Percentiles rank a stretch among this genome's conserved stretches.
These are phyloP conservation scores for Pulveroboletus sp. DNA, from an alignment of 768 basidiomycete genomes.

Conservation along the genomic window DNA sequence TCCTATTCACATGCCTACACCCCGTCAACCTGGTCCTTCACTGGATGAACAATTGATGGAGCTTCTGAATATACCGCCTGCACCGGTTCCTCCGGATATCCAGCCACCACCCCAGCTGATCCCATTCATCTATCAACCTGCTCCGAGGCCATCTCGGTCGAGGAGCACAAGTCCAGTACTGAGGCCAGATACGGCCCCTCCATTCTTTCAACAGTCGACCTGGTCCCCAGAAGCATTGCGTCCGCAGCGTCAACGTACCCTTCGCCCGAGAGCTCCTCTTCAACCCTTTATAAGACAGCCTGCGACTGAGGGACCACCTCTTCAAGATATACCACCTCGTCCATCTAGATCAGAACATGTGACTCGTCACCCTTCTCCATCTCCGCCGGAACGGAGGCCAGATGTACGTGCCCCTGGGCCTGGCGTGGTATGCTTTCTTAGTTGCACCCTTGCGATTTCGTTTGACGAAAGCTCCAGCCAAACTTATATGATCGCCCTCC, in stretches of 20 bases:
- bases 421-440: constrained; percentile 14
- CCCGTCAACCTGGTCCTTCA: constrained; percentile 42
- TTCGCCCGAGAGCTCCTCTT: constrained; percentile 6
- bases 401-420: constrained; percentile 23
- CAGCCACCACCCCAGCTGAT: constrained; percentile 49
- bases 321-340: constrained; percentile 3
- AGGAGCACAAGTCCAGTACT: constrained; percentile 39
- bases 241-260: constrained; percentile 7
- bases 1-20: constrained; percentile 44
- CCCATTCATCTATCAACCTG: constrained; percentile 52
- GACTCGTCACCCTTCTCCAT: constrained; percentile 8
- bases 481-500: constrained; percentile 23
- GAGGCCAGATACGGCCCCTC: constrained; percentile 25
- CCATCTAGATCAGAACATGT: constrained; percentile 5
- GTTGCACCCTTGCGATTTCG: background rate
- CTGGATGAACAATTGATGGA: constrained; percentile 59
- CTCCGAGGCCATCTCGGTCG: constrained; percentile 35
- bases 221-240: constrained; percentile 22
- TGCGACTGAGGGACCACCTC: background rate
- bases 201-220: constrained; percentile 18
- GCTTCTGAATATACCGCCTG: constrained; percentile 46
- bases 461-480: constrained; percentile 18
- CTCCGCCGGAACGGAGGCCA: constrained; percentile 11
- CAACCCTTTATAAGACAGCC: background rate
- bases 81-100: constrained; percentile 36